Evolutionary conservation across 495 filamentous ascomycete genomes (phyloP), one percentile per base, ranked within the genome.

Genomic region (Penicillium parvum): DNA sequence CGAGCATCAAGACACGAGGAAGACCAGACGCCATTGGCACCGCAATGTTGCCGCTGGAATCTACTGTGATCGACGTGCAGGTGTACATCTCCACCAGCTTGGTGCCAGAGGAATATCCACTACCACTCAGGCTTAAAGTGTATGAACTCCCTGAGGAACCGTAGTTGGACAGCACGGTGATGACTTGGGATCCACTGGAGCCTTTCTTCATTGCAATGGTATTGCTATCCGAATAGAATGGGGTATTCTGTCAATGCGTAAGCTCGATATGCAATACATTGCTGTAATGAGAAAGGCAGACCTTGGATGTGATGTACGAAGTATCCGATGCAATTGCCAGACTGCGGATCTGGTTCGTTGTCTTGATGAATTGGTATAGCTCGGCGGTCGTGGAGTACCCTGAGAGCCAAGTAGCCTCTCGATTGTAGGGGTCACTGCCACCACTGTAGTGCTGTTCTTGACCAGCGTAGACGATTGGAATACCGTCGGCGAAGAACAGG

Each of bases 371-470:
- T 2, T 58, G 58, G 71, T 88, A 90, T 1, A 90, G 66, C 20
- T 80, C 63, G 0, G 76, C 62, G 1, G 50, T 58, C 2, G 79
- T 86, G 30, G 67, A 58, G 61, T 86, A 91, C 4, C 69, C 69
- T 5, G 78, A 81, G 5, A 79, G 61, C 88, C 88, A 94, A 30
- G 84, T 66, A 5, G 86, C 85, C 55, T 91, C 88, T 12, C 88
- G 79, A 54, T 90, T 86, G 22, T 63, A 58, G 0, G 86, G 86
- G 36, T 83, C 83, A 23, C 43, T 68, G 11, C 70, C 73, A 20
- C 86, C 85, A 11, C 60, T 56, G 53, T 82, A 89, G 37, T 81
- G 78, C 48, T 91, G 86, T 56, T 91, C 87, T 52, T 90, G 84
- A 5, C 87, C 87, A 7, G 73, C 65, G 49, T 85, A 86, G 46